These are phyloP conservation scores for Trichosporon coremiiforme DNA, from an alignment of 1,284 basidiomycete species.

Conservation along the genomic window DNA sequence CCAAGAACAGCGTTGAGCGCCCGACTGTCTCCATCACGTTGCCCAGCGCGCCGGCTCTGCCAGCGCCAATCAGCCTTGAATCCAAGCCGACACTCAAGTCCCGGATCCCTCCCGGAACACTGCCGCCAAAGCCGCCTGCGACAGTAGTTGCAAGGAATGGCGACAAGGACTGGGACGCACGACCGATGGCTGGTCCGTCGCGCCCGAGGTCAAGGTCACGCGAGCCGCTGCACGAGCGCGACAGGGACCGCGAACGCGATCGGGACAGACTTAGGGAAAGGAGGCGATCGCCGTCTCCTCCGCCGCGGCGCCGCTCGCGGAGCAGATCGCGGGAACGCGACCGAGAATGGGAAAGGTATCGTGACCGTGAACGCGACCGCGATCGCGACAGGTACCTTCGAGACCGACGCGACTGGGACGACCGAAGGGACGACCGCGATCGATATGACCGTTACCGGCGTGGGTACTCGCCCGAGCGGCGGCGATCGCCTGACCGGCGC, in stretches of 20 bases:
- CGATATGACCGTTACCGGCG: conserved; percentile 5
- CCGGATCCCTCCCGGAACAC: neutral
- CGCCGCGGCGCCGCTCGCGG: conserved; percentile 13
- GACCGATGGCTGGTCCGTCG: conserved; percentile 11
- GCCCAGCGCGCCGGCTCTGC: conserved; percentile 1
- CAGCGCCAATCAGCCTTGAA: conserved; percentile 5
- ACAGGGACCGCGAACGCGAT: conserved; percentile 19
- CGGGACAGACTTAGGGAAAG: conserved; percentile 2
- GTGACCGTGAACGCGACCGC: conserved; percentile 23
- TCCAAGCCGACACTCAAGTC: conserved; percentile 6
- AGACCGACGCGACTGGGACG: conserved; percentile 22
- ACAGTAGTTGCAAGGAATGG: neutral
- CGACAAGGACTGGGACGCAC: neutral
- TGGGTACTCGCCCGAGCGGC: conserved; percentile 3
- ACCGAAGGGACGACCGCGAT: conserved; percentile 21
- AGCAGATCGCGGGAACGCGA: conserved; percentile 21
- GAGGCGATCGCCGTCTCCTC: conserved; percentile 3
- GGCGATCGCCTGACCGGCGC: conserved; percentile 17
- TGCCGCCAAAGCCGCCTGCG: conserved; percentile 7
- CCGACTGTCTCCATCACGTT: conserved; percentile 17
- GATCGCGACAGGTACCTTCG: conserved; percentile 22
- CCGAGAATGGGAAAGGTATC: conserved; percentile 17
- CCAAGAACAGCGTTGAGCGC: neutral
- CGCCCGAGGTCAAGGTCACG: conserved; percentile 10
- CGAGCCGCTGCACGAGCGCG: conserved; percentile 13